Conservation (phyloP, 2,329 filamentous ascomycete species). For the Pseudogymnoascus sp. region DNA sequence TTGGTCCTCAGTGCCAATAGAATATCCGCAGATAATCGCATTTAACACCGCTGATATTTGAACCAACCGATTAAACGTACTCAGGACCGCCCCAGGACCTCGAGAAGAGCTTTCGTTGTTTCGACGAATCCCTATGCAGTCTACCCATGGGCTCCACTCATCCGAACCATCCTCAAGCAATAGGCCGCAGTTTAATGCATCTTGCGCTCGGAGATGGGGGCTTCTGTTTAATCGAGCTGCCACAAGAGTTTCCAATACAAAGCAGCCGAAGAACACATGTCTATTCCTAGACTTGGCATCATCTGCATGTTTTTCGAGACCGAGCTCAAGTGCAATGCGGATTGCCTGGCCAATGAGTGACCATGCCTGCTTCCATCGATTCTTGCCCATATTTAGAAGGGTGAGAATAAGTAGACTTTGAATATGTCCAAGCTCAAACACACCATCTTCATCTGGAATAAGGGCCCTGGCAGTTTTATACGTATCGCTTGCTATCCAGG, state of each 20-base stretch:
- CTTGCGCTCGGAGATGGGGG: conserved; percentile 40
- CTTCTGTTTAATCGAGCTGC: conserved; percentile 42
- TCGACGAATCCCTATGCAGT: conserved; percentile 36
- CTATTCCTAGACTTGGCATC: conserved; percentile 26
- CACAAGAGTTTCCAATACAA: conserved; percentile 52
- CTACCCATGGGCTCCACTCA: conserved; percentile 66
- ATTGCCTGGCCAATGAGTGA: conserved; percentile 22
- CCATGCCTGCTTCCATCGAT: conserved; percentile 37
- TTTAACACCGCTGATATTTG: conserved; percentile 26
- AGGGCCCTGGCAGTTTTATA: conserved; percentile 39
- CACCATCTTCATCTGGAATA: conserved; percentile 37
- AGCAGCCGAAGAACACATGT: conserved; percentile 48
- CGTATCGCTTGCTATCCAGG: conserved; percentile 1
- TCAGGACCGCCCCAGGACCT: conserved; percentile 28
- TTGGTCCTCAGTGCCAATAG: conserved; percentile 13
- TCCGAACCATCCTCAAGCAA: conserved; percentile 59
- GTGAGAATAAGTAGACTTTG: conserved; percentile 47
- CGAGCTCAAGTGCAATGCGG: conserved; percentile 31
- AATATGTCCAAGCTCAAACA: conserved; percentile 39
- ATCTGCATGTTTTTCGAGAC: conserved; percentile 27
- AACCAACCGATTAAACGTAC: conserved; percentile 29
- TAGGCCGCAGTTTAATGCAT: conserved; percentile 35
- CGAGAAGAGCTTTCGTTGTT: conserved; percentile 19
- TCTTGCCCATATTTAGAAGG: conserved; percentile 51
- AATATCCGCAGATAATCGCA: conserved; percentile 19